A percentile compares a stretch with the other conserved stretches of the same genome.
Evolutionary conservation across 495 filamentous ascomycete genomes (phyloP).

Genomic region (Podospora pseudocomata): DNA sequence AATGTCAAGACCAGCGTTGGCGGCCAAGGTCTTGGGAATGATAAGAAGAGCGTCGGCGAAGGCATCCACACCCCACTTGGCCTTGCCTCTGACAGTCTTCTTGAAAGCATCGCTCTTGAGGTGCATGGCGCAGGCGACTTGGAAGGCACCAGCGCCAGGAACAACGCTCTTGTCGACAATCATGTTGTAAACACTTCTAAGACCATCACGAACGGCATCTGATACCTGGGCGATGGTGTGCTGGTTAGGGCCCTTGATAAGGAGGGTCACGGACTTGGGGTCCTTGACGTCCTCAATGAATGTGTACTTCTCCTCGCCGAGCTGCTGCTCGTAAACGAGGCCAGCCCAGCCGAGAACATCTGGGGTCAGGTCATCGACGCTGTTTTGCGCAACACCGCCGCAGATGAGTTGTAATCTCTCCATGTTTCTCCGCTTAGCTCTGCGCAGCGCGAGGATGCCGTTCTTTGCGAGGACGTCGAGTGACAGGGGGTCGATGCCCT

Average conservation of each 20-base stretch:
- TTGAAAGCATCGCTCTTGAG: constrained; percentile 75
- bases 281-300: constrained; percentile 99
- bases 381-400: constrained; percentile 89
- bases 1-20: constrained; percentile 93
- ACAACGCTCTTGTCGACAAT: constrained; percentile 95
- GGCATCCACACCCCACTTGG: constrained; percentile 88
- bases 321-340: constrained; percentile 91
- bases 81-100: constrained; percentile 92
- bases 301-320: constrained; percentile 98
- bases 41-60: constrained; percentile 92
- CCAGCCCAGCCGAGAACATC: constrained; percentile 95
- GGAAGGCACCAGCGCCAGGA: constrained; percentile 92
- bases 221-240: constrained; percentile 96
- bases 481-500: constrained; percentile 95
- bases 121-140: constrained; percentile 89
- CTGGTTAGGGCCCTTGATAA: constrained; percentile 96
- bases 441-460: constrained; percentile 86
- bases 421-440: constrained; percentile 98
- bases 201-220: constrained; percentile 93
- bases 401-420: constrained; percentile 93
- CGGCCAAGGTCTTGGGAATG: constrained; percentile 95
- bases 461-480: constrained; percentile 97
- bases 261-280: constrained; percentile 94
- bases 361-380: constrained; percentile 85
- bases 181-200: constrained; percentile 96